Evolutionary conservation across 202 grass and related monocot species (phyloP), one percentile per base, ranked within the genome.

Genomic region (Eragrostis tef): DNA sequence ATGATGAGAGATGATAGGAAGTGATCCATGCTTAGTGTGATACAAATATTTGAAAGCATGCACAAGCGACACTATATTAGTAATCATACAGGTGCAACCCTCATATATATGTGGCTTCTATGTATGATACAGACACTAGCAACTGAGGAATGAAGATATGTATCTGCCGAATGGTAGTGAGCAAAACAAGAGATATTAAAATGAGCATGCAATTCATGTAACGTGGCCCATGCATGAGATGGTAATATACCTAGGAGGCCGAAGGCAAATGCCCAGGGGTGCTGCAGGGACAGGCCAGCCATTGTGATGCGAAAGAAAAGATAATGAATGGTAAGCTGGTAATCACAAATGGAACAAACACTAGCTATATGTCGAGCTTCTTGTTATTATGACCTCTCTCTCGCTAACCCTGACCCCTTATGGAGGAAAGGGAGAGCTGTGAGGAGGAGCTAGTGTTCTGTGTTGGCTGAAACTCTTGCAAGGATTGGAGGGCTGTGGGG

Each of bases 251-350:
- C 94, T 73, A 97, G 87, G 75, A 97, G 86, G 73, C 94, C 94
- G 63, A 97, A 97, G 7, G 79, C 41, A 31, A 97, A 93, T 3
- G 91, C 91, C 89, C 87, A 93, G n/a, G 94, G 94, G 16, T 97
- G 89, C 3, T 91, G 62, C 43, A 93, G 19, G 5, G 94, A 90
- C 19, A 97, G 67, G 57, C 91, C 89, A 31, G 88, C 89, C 94
- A 97, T 97, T 84, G 74, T 48, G 68, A 65, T 57, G 56, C 44
- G 34, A 2, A 39, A 39, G 34, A 39, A 74, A 79, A 60, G 50
- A 45, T 49, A 64, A 45, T 47, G 51, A 54, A 67, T n/a, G 22
- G 19, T n/a, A 11, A 74, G 26, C 49, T 59, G 7, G 64, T 20
- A 56, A 50, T 47, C 70, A 42, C 59, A 29, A 27, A 76, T 9